Percentiles rank a stretch among this genome's conserved stretches.
These are phyloP conservation scores for Fusarium duplospermum DNA, from an alignment of 2,329 filamentous ascomycete genomes.

Conservation along the genomic window DNA sequence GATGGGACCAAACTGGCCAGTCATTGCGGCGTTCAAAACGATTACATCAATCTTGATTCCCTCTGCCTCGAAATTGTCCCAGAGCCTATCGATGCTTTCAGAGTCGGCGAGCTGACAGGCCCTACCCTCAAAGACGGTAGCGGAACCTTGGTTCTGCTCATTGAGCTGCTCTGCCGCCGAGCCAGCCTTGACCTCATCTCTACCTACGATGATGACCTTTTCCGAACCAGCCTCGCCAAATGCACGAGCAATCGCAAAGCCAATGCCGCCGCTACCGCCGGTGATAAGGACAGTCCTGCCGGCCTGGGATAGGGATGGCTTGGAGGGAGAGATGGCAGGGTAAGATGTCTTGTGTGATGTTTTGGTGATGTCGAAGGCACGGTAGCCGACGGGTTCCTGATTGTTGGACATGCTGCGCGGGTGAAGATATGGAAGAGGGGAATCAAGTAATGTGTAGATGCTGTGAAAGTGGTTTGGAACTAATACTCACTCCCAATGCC, in stretches of 20 bases:
- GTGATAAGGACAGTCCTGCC: constrained; percentile 6
- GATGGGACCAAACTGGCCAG: not conserved
- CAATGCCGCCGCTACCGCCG: not conserved
- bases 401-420: not conserved
- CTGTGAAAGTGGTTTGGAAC: not conserved
- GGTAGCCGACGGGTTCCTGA: not conserved
- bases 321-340: not conserved
- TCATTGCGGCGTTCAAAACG: constrained; percentile 8
- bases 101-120: not conserved
- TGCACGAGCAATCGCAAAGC: not conserved
- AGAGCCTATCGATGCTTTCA: not conserved
- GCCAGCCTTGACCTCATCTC: not conserved
- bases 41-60: not conserved
- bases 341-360: not conserved
- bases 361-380: not conserved
- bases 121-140: not conserved
- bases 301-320: not conserved
- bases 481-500: not conserved
- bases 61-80: not conserved
- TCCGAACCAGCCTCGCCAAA: not conserved
- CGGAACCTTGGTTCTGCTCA: not conserved
- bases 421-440: not conserved
- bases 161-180: not conserved
- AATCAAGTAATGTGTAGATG: not conserved
- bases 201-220: not conserved